These are phyloP conservation scores for Aspergillus amoenus DNA, from an alignment of 2,329 filamentous ascomycete species.

Conservation along the genomic window DNA sequence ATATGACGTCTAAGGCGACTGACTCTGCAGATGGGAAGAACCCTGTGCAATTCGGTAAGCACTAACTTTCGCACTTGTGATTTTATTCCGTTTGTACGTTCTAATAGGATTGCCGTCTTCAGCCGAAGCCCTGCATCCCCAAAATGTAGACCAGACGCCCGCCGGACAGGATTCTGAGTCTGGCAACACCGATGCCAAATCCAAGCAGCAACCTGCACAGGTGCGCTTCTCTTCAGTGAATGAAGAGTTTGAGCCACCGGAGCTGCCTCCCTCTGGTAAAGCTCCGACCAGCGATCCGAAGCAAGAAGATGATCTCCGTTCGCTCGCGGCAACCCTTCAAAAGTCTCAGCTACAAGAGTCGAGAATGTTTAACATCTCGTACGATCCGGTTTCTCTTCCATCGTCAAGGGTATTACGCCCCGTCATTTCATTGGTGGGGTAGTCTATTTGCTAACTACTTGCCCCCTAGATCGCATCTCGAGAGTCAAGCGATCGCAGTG, in stretches of 20 bases:
- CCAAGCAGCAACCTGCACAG: conserved; percentile 33
- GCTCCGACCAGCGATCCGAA: conserved; percentile 25
- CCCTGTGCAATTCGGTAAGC: conserved; percentile 33
- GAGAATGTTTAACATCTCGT: conserved; percentile 82
- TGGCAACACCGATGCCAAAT: conserved; percentile 28
- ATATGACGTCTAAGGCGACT: conserved; percentile 39
- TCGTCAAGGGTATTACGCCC: conserved; percentile 38
- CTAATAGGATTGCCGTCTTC: conserved; percentile 9
- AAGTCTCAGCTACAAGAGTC: conserved; percentile 75
- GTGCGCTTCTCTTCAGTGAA: conserved; percentile 72
- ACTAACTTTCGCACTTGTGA: conserved; percentile 10
- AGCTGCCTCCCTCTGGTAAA: conserved; percentile 26
- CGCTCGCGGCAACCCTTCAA: conserved; percentile 70
- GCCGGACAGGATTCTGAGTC: conserved; percentile 23
- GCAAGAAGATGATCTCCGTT: conserved; percentile 64
- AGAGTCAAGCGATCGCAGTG: conserved; percentile 63
- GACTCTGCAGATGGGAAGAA: conserved; percentile 26
- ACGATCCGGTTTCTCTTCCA: conserved; percentile 87
- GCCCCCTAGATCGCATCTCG: conserved; percentile 42
- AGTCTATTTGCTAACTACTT: neutral
- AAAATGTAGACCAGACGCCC: conserved; percentile 23
- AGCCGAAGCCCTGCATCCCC: conserved; percentile 20
- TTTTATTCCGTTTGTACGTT: conserved; percentile 3
- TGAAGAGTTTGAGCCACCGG: conserved; percentile 64
- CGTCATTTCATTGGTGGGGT: neutral